Conservation (phyloP, 441 rosid genomes). For the Flueggea neowawraea region DNA sequence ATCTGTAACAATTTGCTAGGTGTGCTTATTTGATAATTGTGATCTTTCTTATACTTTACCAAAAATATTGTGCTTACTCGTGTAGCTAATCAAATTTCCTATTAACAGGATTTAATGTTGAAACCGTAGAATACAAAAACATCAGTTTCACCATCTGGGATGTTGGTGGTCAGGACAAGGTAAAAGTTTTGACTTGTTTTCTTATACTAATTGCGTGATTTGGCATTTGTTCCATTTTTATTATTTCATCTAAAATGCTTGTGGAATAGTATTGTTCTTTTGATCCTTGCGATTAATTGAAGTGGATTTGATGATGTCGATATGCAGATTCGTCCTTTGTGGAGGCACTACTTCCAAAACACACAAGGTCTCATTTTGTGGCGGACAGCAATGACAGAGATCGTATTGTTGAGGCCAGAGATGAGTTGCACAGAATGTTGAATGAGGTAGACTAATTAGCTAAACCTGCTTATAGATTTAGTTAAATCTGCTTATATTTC, state of each 20-base stretch:
- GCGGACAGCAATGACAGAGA: constrained; percentile 90
- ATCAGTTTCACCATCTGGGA: constrained; percentile 91
- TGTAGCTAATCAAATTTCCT: neutral
- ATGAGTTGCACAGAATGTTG: constrained; percentile 83
- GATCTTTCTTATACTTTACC: no score
- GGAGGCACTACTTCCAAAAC: constrained; percentile 88
- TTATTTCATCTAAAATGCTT: neutral
- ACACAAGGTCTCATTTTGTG: constrained; percentile 83
- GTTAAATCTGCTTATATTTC: no score
- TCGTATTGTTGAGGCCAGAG: constrained; percentile 83
- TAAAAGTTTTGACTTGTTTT: constrained; percentile 8
- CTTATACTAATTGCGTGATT: no score
- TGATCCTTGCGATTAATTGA: constrained; percentile 1
- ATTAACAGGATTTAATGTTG: constrained; percentile 71
- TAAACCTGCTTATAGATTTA: neutral
- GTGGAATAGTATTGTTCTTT: neutral
- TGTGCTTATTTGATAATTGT: neutral
- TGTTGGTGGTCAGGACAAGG: constrained; percentile 96
- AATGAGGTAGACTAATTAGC: constrained; percentile 52
- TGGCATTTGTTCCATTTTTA: neutral
- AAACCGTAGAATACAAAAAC: constrained; percentile 84
- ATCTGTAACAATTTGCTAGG: no score
- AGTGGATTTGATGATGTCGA: constrained; percentile 5
- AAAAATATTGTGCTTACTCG: neutral
- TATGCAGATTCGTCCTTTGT: constrained; percentile 76